phyloP scores from a whole-genome alignment of 768 basidiomycete species.

The Lentinus brumalis region DNA sequence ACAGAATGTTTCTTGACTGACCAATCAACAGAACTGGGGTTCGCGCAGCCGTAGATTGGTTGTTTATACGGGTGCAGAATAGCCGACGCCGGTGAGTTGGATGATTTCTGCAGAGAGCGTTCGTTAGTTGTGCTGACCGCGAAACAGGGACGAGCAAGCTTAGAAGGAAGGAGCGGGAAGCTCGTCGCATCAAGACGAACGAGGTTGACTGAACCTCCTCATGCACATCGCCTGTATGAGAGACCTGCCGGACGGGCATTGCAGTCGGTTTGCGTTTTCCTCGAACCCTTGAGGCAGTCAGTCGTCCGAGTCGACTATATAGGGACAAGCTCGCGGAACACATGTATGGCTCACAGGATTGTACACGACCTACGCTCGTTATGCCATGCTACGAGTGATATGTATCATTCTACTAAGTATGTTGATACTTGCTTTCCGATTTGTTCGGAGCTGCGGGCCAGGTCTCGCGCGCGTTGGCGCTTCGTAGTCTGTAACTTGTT shows the following conservation, averaged over 20 bases:
- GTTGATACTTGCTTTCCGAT: background rate
- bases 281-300: too few relatives aligned
- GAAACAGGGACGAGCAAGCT: constrained; percentile 9
- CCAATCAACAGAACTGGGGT: constrained; percentile 62
- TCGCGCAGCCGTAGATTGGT: constrained; percentile 79
- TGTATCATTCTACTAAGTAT: too few relatives aligned
- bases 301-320: too few relatives aligned
- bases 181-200: too few relatives aligned
- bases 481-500: background rate
- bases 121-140: background rate
- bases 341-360: too few relatives aligned
- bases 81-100: constrained; percentile 59
- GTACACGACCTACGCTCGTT: too few relatives aligned
- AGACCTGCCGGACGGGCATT: background rate
- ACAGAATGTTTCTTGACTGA: background rate
- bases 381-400: too few relatives aligned
- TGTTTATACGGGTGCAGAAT: constrained; percentile 92
- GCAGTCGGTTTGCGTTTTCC: too few relatives aligned
- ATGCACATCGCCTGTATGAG: background rate
- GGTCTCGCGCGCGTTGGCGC: background rate
- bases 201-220: background rate
- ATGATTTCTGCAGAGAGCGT: background rate
- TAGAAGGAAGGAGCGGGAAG: background rate
- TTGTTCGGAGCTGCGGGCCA: background rate
- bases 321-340: too few relatives aligned